Evolutionary conservation across 139 green algal species (phyloP).

Genomic region (Chlorella sp.): DNA sequence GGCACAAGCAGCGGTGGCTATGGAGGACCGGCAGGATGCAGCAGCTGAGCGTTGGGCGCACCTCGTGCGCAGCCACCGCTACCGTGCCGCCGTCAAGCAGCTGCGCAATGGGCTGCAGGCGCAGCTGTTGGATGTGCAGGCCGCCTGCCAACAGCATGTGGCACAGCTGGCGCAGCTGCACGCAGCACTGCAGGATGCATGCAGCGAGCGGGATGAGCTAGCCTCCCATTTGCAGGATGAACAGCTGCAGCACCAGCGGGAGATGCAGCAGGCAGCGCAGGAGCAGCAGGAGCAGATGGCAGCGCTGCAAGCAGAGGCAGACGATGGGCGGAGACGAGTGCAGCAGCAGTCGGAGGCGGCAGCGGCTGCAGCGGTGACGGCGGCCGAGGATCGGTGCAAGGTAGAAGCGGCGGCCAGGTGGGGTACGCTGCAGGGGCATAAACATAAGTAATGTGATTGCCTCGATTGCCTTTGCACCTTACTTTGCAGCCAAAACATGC

Average conservation of each 20-base stretch:
- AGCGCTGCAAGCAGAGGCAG: neutral
- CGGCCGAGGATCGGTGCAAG: conserved; percentile 9
- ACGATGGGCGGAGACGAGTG: neutral
- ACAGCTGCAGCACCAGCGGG: neutral
- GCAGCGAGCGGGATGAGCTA: neutral
- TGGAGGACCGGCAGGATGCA: neutral
- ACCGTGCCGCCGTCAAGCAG: conserved; percentile 4
- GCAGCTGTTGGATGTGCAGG: conserved; percentile 30
- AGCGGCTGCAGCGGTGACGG: neutral
- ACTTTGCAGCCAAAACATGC: neutral
- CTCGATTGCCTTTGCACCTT: neutral
- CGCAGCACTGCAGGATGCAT: neutral
- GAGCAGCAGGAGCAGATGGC: neutral
- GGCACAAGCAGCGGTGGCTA: conserved; percentile 12
- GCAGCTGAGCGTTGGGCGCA: conserved; percentile 5
- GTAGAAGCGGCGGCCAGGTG: conserved; percentile 14
- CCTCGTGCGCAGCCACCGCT: conserved; percentile 6
- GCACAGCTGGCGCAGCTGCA: neutral
- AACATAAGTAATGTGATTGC: no score
- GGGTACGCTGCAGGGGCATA: neutral
- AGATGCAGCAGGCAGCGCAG: neutral
- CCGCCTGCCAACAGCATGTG: conserved; percentile 17
- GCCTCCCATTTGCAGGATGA: neutral
- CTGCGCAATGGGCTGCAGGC: conserved; percentile 22
- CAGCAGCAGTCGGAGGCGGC: conserved; percentile 2